Base-by-base conservation (phyloP, 371 early-diverging fungal genomes). In the Entomophthora muscae region DNA sequence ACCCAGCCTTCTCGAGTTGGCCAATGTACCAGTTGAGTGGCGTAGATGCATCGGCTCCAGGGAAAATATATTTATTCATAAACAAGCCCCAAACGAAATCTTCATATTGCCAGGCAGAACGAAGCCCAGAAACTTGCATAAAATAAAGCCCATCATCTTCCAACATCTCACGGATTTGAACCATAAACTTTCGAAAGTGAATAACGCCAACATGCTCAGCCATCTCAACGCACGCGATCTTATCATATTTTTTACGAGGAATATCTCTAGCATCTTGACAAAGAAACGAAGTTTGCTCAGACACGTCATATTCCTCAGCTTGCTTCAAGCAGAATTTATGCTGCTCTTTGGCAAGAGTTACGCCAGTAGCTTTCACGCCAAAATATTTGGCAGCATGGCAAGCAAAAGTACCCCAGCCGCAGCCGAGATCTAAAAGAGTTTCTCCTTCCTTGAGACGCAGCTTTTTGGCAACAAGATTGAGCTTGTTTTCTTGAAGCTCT, bases 51-150 rank as follows among this genome's bases (percentile, higher is more conserved):
- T 95, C 98, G 66, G 96, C 96, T 69, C 96, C 96, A 65, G 95
- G 96, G 88, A 97, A 95, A 65, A 97, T 84, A 73, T 95, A 95
- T 78, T 86, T 93, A 71, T 90, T 92, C 96, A 97, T 95, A 75
- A 95, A 95, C 58, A 95, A 82, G 61, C 95, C 97, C 84, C 85
- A 84, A 72, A 87, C 85, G 63, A 90, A 82, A 67, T 90, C 90
- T 76, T 90, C 89, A 67, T 87, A 88, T 72, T 89, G 90, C 89
- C 89, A 89, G 30, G 87, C 78, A 54, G 79, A 76, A 58, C 98
- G 84, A 65, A 97, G 79, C 70, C 98, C 98, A 70, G 96, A 96
- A 64, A 95, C 90, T 79, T 97, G 96, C 74, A 97, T 75, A 78
- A 82, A 97, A 80, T 95, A 95, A 59, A 97, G 71, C 68, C 98